phyloP scores from a whole-genome alignment of 1,139 yeast species.

The Lodderomyces orthopsilosis region DNA sequence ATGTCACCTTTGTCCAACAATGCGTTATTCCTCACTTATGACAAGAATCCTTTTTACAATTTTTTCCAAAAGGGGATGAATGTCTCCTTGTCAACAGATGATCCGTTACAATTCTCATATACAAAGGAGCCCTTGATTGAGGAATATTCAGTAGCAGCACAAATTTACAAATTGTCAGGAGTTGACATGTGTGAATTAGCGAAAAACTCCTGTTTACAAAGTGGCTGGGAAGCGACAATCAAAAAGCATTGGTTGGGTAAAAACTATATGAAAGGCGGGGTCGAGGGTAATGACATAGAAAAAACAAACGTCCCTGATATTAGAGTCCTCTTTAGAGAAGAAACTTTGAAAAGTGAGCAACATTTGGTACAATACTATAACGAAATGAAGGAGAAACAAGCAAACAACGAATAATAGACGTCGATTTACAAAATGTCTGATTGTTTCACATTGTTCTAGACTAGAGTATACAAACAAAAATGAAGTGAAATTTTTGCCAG shows the following conservation, averaged over 20 bases:
- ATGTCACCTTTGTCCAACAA: conserved; percentile 98
- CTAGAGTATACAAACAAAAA: background rate
- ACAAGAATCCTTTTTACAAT: conserved; percentile 86
- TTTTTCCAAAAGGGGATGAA: conserved; percentile 92
- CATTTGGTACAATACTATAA: conserved; percentile 65
- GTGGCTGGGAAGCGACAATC: conserved; percentile 85
- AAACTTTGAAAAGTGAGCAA: conserved; percentile 74
- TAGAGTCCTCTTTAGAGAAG: conserved; percentile 76
- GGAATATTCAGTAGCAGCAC: conserved; percentile 97
- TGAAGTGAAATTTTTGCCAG: background rate
- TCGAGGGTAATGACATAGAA: conserved; percentile 81
- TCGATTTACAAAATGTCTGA: no score
- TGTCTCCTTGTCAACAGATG: conserved; percentile 81
- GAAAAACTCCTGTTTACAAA: conserved; percentile 75
- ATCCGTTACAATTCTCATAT: conserved; percentile 82
- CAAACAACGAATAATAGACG: background rate
- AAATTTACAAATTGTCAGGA: conserved; percentile 86
- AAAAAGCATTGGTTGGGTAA: conserved; percentile 93
- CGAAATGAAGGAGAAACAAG: conserved; percentile 3
- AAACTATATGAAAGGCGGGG: conserved; percentile 58
- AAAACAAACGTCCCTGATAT: conserved; percentile 94
- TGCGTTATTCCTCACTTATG: conserved; percentile 92
- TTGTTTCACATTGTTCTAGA: no score
- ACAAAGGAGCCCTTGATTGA: conserved; percentile 98
- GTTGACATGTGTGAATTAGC: conserved; percentile 98